Base-by-base conservation (phyloP, 164 flowering plant genomes). In the Berberis thunbergii region DNA sequence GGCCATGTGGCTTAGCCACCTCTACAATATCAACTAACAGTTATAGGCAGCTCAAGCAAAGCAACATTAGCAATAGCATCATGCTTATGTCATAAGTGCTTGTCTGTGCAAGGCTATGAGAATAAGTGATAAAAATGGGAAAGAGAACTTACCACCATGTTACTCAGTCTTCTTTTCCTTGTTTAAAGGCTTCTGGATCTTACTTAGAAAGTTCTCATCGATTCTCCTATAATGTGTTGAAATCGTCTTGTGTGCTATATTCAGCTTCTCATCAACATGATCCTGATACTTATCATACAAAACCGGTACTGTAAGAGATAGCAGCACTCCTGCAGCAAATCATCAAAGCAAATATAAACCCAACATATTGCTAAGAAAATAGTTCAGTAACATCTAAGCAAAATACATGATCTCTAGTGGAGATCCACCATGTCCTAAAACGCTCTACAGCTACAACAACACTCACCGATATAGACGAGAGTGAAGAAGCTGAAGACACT, bases 401-500 rank as follows among this genome's bases (percentile, higher is more conserved):
- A 26, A 26, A 26, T 26, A 26, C 26, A 26, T 26, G 26, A 26
- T 26, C 26, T 26, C 26, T 26, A 0, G 26, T 26, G 26, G 26
- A 26, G 26, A 26, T 26, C 26, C 26, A 26, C 26, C 26, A 26
- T 26, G 26, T 26, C 26, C 26, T 26, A 26, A 26, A 26, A 26
- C 26, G 26, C 26, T 26, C 26, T 26, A 26, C 26, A 26, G 26
- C 26, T 56, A 8, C 39, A 53, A 41, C 41, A 67, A 54, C 61
- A 73, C 88, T 83, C 70, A 93, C 98, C 91, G 55, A 86, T 73
- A 69, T 84, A 90, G 58, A 81, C 67, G 41, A 93, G 72, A 55
- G 97, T 86, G 53, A 93, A 77, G 68, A 93, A 88, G 77, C 75
- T 85, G 74, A 78, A 82, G 63, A 93, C 57, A 76, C 90, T 78